Evolutionary conservation across 257 asterid species (phyloP).

Genomic region (Nicotiana knightiana): DNA sequence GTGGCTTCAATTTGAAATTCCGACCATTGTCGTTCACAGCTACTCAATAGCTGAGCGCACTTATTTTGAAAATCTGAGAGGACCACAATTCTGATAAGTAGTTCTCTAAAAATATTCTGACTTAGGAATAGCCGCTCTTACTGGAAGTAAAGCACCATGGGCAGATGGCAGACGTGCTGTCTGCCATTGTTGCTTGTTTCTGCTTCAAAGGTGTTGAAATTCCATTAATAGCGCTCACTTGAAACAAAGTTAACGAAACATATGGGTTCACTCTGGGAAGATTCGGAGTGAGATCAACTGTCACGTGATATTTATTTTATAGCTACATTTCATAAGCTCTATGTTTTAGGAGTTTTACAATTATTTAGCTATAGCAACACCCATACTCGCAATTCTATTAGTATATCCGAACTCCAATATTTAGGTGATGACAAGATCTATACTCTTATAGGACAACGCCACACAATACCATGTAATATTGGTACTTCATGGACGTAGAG

Average conservation of each 20-base stretch:
- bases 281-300: neutral
- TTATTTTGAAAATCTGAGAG: neutral
- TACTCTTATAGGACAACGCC: neutral
- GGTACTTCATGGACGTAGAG: neutral
- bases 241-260: neutral
- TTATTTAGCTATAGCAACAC: neutral
- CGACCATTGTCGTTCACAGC: neutral
- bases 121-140: neutral
- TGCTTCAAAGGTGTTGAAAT: neutral
- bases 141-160: neutral
- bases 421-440: neutral
- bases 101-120: neutral
- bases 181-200: neutral
- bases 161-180: neutral
- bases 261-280: neutral
- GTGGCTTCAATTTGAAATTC: neutral
- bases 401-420: neutral
- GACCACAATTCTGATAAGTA: neutral
- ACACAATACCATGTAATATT: neutral
- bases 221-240: neutral
- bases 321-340: neutral
- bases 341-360: neutral
- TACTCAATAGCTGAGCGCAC: neutral
- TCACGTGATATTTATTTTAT: neutral
- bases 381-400: neutral